Conservation (phyloP, 345 rosid genomes). For the Brassica incana region DNA sequence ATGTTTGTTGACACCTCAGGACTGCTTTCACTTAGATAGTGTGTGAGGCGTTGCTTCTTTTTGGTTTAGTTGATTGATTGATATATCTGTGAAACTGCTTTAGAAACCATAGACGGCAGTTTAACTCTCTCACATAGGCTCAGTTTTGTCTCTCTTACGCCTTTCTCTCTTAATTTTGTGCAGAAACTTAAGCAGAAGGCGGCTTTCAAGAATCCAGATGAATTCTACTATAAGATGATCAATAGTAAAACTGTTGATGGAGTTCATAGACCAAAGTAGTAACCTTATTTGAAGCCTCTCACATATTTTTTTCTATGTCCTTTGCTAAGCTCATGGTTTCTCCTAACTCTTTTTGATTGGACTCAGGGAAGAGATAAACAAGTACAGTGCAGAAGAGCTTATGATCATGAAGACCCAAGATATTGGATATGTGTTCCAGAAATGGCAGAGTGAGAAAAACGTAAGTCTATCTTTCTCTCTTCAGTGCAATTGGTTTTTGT, state of each 20-base stretch:
- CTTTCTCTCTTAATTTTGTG: not conserved
- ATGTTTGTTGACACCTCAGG: too few relatives aligned
- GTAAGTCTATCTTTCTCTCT: slow-evolving; percentile 31
- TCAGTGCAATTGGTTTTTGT: not conserved
- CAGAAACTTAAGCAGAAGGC: slow-evolving; percentile 87
- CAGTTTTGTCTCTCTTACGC: not conserved
- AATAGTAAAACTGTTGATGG: slow-evolving; percentile 63
- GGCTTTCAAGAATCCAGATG: slow-evolving; percentile 81
- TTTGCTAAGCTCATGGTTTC: not conserved
- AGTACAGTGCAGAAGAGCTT: slow-evolving; percentile 75
- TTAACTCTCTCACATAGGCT: not conserved
- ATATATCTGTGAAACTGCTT: too few relatives aligned
- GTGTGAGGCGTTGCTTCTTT: not conserved
- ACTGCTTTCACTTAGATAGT: not conserved
- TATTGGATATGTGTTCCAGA: slow-evolving; percentile 79
- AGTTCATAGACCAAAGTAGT: slow-evolving; percentile 78
- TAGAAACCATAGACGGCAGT: too few relatives aligned
- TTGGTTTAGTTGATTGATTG: too few relatives aligned
- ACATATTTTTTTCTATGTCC: not conserved
- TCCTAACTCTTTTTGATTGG: not conserved
- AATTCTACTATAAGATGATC: slow-evolving; percentile 80
- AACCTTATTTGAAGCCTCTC: slow-evolving; percentile 1
- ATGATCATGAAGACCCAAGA: slow-evolving; percentile 94
- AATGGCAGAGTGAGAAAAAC: slow-evolving; percentile 79
- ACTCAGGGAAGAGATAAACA: slow-evolving; percentile 66